Base-by-base conservation (phyloP, 2,329 filamentous ascomycete genomes). In the Cadophora gregata region DNA sequence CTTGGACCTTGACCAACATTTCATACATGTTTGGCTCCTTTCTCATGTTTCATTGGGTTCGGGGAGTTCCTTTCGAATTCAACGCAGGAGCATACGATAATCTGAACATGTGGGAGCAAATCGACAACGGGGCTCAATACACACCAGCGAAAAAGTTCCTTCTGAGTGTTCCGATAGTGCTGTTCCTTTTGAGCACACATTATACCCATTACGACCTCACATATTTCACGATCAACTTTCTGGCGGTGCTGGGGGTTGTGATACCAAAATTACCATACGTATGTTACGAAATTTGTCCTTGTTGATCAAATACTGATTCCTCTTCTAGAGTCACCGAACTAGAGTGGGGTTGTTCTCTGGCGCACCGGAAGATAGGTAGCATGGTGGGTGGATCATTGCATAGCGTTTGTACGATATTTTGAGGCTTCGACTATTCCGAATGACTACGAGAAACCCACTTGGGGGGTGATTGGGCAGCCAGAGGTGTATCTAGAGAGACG, bases 81-180 rank as follows among this genome's bases (percentile, higher is more conserved):
- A 99, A 99, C 78, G 91, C 93, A 65, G 96, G 96, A 67, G 96
- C 96, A 74, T 99, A 98, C 80, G 96, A 99, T 85, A 98, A 99
- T 80, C 86, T 99, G 77, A 99, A 98, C 83, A 98, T 99, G 96
- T 99, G 96, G 96, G 96, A 99, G 83, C 96, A 99, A 82, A 99
- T 99, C 79, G 96, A 99, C 83, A 96, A 98, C 76, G 96, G 96
- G 56, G 96, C 96, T 75, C 96, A 99, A 80, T 99, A 98, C 83
- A 99, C 96, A 0, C 96, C 96, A 4, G 93, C 96, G 72, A 99
- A 99, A 85, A 99, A 99, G 81, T 99, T 99, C 77, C 85, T 99
- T 67, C 89, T 98, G 74, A 93, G 91, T 76, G 95, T 98, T 38
- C 96, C 96, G 47, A 97, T 99, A 75, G 86, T 94, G 71, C 86